phyloP scores from a whole-genome alignment of 495 filamentous ascomycete genomes.

The Lasiosphaeris hirsuta region DNA sequence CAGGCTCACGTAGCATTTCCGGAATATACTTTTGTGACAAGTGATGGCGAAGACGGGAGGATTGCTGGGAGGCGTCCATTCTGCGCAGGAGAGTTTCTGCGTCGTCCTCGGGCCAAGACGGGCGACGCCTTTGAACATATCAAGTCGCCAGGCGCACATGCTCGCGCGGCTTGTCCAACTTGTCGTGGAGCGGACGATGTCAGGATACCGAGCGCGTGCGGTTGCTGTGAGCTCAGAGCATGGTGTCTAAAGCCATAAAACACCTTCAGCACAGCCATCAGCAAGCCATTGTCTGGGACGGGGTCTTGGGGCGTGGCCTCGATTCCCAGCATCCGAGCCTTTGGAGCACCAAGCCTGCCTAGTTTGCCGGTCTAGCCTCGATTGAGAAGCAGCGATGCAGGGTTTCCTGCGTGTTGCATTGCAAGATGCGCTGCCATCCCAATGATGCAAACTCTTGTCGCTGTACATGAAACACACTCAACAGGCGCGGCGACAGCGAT shows the following conservation, averaged over 20 bases:
- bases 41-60: no score
- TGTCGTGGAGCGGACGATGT: no score
- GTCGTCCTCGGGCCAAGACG: no score
- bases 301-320: not conserved
- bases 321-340: slow-evolving; percentile 2
- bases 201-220: no score
- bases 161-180: no score
- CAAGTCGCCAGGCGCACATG: no score
- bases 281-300: not conserved
- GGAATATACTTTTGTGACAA: slow-evolving; percentile 8
- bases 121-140: no score
- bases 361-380: not conserved
- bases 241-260: not conserved
- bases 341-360: slow-evolving; percentile 5
- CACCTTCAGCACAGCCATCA: slow-evolving; percentile 6
- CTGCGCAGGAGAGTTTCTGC: no score
- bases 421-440: not conserved
- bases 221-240: no score
- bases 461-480: slow-evolving; percentile 1
- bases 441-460: not conserved
- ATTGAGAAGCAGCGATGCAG: not conserved
- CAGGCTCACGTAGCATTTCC: slow-evolving; percentile 16
- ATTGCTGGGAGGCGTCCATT: no score
- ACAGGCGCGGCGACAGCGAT: not conserved
- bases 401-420: not conserved